Percentiles rank a stretch among this genome's conserved stretches.
phyloP scores from a whole-genome alignment of 1,284 basidiomycete genomes.

The Coniferiporia sulphurascens region DNA sequence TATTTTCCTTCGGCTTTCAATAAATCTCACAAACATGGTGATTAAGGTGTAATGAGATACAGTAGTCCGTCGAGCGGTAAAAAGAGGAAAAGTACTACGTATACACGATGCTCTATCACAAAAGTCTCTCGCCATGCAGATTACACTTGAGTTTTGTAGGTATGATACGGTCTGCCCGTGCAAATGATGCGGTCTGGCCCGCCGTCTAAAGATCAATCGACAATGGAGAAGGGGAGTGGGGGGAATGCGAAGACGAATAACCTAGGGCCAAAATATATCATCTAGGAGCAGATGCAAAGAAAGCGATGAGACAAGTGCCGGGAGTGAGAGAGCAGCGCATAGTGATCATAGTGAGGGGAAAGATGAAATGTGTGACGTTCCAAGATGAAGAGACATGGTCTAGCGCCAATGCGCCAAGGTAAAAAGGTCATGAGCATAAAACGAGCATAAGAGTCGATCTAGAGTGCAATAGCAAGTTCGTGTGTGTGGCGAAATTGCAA shows the following conservation, averaged over 20 bases:
- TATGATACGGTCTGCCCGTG: slow-evolving; percentile 18
- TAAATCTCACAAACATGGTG: neutral
- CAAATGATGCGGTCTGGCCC: slow-evolving; percentile 21
- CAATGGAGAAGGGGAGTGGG: slow-evolving; percentile 29
- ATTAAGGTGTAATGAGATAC: slow-evolving; percentile 1
- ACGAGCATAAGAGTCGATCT: slow-evolving; percentile 3
- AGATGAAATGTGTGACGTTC: slow-evolving; percentile 25
- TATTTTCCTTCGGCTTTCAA: neutral
- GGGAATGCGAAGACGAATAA: slow-evolving; percentile 51
- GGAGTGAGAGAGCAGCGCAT: slow-evolving; percentile 55
- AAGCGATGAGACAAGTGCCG: slow-evolving; percentile 57
- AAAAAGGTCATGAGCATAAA: slow-evolving; percentile 12
- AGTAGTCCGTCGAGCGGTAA: slow-evolving; percentile 7
- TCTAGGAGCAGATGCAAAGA: slow-evolving; percentile 43
- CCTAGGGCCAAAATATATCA: slow-evolving; percentile 45
- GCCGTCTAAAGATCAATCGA: slow-evolving; percentile 19
- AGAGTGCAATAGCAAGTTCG: neutral
- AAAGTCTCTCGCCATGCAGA: slow-evolving; percentile 59
- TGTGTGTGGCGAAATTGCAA: neutral
- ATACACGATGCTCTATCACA: slow-evolving; percentile 58
- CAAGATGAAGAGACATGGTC: slow-evolving; percentile 17
- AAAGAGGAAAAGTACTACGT: slow-evolving; percentile 36
- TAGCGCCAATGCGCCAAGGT: neutral
- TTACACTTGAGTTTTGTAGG: slow-evolving; percentile 19
- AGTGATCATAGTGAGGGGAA: slow-evolving; percentile 19